A percentile compares a stretch with the other conserved stretches of the same genome.
Evolutionary conservation across 306 rosid species (phyloP).

Genomic region (Citrullus mucosospermus): DNA sequence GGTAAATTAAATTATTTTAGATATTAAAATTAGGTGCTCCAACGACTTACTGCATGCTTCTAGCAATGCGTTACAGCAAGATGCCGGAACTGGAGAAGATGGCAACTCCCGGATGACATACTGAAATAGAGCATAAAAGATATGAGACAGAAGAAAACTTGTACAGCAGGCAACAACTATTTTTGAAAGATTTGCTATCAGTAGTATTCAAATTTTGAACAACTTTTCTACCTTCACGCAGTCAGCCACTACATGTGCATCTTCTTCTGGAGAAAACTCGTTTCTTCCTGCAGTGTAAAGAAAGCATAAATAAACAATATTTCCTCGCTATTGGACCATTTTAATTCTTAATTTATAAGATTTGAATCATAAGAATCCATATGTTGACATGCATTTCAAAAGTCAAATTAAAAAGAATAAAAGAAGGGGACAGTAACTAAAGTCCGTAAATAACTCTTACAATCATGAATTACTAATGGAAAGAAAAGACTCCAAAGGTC

Average conservation of each 20-base stretch:
- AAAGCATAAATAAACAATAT: constrained; percentile 16
- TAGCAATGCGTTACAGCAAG: constrained; percentile 91
- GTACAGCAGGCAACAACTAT: constrained; percentile 9
- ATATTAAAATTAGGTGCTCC: neutral
- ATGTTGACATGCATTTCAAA: constrained; percentile 4
- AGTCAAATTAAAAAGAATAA: neutral
- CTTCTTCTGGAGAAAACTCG: constrained; percentile 77
- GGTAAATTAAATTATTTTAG: neutral
- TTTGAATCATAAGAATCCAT: neutral
- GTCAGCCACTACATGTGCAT: constrained; percentile 85
- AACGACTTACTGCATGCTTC: constrained; percentile 74
- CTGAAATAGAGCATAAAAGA: constrained; percentile 29
- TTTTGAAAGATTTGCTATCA: constrained; percentile 6
- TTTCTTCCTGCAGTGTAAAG: constrained; percentile 55
- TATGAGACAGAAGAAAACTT: constrained; percentile 10
- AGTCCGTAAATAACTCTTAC: neutral
- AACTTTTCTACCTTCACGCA: constrained; percentile 61
- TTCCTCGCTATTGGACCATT: neutral
- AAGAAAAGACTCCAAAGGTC: neutral
- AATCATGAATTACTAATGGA: neutral
- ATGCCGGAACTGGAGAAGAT: constrained; percentile 96
- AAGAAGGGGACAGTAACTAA: neutral
- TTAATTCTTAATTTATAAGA: neutral
- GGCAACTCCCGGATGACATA: constrained; percentile 83
- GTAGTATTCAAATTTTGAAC: neutral